Base-by-base conservation (phyloP, 495 filamentous ascomycete species). In the Clohesyomyces aquaticus region DNA sequence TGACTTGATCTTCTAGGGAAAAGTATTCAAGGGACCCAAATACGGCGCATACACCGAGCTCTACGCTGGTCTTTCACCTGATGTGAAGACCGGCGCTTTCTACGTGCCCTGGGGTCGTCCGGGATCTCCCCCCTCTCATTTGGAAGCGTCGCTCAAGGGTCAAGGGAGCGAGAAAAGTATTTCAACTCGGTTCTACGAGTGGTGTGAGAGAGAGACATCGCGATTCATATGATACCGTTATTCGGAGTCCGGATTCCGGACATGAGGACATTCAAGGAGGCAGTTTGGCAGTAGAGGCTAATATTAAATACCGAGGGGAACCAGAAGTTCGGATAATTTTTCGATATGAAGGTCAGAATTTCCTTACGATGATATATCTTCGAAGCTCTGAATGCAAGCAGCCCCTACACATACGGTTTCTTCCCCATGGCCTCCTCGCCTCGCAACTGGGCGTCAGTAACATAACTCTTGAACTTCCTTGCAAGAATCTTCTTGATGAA, bases 401-500 rank as follows among this genome's bases (percentile, higher is more conserved):
- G n/a, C n/a, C n/a, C n/a, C n/a, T n/a, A n/a, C n/a, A n/a, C n/a
- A n/a, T n/a, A n/a, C n/a, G n/a, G n/a, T n/a, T n/a, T n/a, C 46
- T 25, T 49, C 46, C 27, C 46, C 46, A 2, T 22, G 27, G 35
- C 8, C 35, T 8, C 35, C 9, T 49, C 18, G 9, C 46, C 46
- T n/a, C 23, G 18, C 3, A 4, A 2, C 46, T 49, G 46, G 9
- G 21, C 46, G 11, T 25, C 11, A 19, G 46, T 49, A 8, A 9
- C 4, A 49, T 49, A 14, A 1, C 21, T 14, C 23, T 28, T 41
- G 60, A 84, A 84, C 60, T 82, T 74, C 56, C 78, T 73, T 4
- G 80, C 77, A 0, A 71, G 62, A 1, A 82, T 72, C 22, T 71
- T 74, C 35, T 77, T 75, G 48, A 78, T 75, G 71, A 85, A 87